Evolutionary conservation across 1,284 basidiomycete genomes (phyloP).

Genomic region (Rhodotorula sp.): DNA sequence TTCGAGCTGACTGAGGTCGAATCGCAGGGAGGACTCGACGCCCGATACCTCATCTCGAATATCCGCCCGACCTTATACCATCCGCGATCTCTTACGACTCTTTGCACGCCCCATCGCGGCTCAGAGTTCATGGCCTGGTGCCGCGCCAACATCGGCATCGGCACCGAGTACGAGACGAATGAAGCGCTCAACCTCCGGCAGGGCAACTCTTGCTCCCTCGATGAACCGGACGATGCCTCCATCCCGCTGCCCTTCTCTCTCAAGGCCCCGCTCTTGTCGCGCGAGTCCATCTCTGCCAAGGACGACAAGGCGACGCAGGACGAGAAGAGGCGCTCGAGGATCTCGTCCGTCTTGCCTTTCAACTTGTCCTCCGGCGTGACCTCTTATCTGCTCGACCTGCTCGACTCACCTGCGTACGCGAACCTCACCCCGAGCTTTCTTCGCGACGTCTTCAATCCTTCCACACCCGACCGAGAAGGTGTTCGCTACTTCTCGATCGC

Average conservation of each 20-base stretch:
- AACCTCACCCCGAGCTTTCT: slow-evolving; percentile 88
- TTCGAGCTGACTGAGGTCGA: background rate
- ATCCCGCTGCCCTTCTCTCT: slow-evolving; percentile 54
- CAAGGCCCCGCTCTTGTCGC: slow-evolving; percentile 54
- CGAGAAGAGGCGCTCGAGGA: slow-evolving; percentile 8
- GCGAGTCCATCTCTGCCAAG: slow-evolving; percentile 35
- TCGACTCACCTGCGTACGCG: slow-evolving; percentile 96
- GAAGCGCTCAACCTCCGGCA: slow-evolving; percentile 24
- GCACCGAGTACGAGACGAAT: slow-evolving; percentile 51
- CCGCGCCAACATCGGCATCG: slow-evolving; percentile 83
- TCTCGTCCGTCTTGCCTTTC: slow-evolving; percentile 37
- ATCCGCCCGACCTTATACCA: slow-evolving; percentile 78
- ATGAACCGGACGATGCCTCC: slow-evolving; percentile 39
- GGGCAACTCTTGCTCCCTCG: slow-evolving; percentile 43
- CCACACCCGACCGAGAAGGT: slow-evolving; percentile 71
- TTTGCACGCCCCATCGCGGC: slow-evolving; percentile 92
- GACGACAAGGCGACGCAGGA: slow-evolving; percentile 17
- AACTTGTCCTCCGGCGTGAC: slow-evolving; percentile 73
- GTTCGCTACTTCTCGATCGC: slow-evolving; percentile 93
- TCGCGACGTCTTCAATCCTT: slow-evolving; percentile 83
- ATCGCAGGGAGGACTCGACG: slow-evolving; percentile 76
- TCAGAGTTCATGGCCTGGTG: slow-evolving; percentile 99
- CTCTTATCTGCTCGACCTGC: slow-evolving; percentile 79
- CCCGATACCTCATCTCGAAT: slow-evolving; percentile 83
- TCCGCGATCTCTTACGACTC: slow-evolving; percentile 82